Conservation (phyloP, 2,329 filamentous ascomycete genomes). For the Verticillium longisporum region DNA sequence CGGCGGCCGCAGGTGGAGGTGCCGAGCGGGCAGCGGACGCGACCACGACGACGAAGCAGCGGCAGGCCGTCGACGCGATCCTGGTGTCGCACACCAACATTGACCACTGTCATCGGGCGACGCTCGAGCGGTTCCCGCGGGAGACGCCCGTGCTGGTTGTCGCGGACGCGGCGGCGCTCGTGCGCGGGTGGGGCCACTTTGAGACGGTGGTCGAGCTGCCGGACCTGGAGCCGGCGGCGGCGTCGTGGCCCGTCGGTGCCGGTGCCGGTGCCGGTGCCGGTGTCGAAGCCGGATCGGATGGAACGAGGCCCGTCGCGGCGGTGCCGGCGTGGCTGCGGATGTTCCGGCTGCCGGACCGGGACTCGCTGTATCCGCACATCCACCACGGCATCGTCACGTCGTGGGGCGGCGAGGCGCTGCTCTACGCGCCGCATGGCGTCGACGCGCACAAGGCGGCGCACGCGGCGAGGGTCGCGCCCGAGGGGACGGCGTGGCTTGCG, state of each 20-base stretch:
- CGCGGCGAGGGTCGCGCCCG: not conserved
- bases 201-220: not conserved
- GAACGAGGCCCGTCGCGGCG: not conserved
- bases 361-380: not conserved
- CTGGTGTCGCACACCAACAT: constrained; percentile 2
- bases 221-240: not conserved
- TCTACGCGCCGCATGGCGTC: constrained; percentile 5
- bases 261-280: too few relatives aligned
- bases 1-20: not conserved
- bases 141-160: not conserved
- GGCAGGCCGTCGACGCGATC: constrained; percentile 2
- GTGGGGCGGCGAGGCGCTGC: not conserved
- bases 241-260: not conserved
- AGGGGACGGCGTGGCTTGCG: not conserved
- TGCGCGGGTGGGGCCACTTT: constrained; percentile 3
- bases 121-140: not conserved
- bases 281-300: too few relatives aligned
- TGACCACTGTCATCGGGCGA: constrained; percentile 4
- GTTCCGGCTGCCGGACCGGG: constrained; percentile 1
- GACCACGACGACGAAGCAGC: too few relatives aligned
- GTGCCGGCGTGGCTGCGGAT: constrained; percentile 1
- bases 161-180: not conserved
- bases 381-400: constrained; percentile 1
- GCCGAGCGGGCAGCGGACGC: not conserved
- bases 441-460: not conserved